These are phyloP conservation scores for Oenanthe javanica DNA, from an alignment of 140 eudicot species.

Conservation along the genomic window DNA sequence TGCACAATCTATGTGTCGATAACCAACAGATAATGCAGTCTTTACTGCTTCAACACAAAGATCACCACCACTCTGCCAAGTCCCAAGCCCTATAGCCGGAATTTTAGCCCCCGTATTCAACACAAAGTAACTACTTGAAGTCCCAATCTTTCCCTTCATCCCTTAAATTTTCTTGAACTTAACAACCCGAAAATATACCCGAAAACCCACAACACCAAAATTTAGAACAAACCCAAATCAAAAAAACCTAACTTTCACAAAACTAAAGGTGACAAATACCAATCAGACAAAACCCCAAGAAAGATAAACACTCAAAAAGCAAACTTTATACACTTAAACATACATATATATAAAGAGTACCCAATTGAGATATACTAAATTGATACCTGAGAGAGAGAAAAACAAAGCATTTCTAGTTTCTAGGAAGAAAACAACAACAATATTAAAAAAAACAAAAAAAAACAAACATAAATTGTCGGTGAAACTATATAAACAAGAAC, in stretches of 20 bases:
- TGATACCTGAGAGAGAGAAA: slow-evolving; percentile 8
- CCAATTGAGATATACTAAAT: slow-evolving; percentile 13
- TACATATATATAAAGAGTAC: background rate
- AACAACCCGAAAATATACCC: background rate
- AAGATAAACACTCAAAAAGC: background rate
- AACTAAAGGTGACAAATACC: background rate
- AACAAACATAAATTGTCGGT: slow-evolving; percentile 20
- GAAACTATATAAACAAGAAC: slow-evolving; percentile 15
- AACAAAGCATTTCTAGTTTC: slow-evolving; percentile 14
- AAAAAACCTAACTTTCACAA: background rate
- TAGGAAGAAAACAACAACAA: slow-evolving; percentile 5
- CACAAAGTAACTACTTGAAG: slow-evolving; percentile 37
- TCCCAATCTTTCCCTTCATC: slow-evolving; percentile 47
- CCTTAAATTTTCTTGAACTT: slow-evolving; percentile 11
- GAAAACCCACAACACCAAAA: background rate
- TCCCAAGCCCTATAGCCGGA: slow-evolving; percentile 58
- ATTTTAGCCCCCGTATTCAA: slow-evolving; percentile 50
- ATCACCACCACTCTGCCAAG: slow-evolving; percentile 61
- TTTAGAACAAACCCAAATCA: background rate
- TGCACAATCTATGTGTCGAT: slow-evolving; percentile 56
- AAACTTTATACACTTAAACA: background rate
- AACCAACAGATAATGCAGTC: slow-evolving; percentile 42
- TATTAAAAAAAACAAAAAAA: slow-evolving; percentile 9
- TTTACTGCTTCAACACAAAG: slow-evolving; percentile 46
- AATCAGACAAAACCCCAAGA: background rate